Evolutionary conservation across 805 yeast species (phyloP), one percentile per base, ranked within the genome.

Genomic region (Kazachstania bromeliacearum): DNA sequence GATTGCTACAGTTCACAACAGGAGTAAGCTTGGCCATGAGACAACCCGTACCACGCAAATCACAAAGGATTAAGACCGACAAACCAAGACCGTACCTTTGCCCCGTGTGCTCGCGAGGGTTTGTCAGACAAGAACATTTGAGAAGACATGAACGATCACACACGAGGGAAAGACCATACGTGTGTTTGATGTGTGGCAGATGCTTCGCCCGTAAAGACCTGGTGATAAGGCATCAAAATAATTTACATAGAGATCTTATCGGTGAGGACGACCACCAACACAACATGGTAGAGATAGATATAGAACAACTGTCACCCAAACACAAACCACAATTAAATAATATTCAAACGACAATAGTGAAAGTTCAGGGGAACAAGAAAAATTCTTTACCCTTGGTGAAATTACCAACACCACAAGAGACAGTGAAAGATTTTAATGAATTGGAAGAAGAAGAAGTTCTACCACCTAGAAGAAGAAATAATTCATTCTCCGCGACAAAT

Each of bases 71-170:
- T 54, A 84, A 85, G 58, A 85, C 95, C 0, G 94, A 85, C 52
- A 87, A 87, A 55, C 97, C 97, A 10, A 68, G 97, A 40, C 97
- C 97, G 1, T 95, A 85, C 53, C 70, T 84, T 8, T 92, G 98
- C 57, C 60, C 80, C 2, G 80, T 85, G 4, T 92, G 98, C 57
- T 85, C 96, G 1, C 70, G 98, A 41, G 95, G 95, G 2, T 92
- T 92, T 70, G 98, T 96, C 2, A 71, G 98, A 37, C 68, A 85
- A 33, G 98, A 89, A 60, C 98, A 89, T 60, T 68, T 92, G 52
- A 87, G 84, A 59, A 77, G 98, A 39, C 98, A 89, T 55, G 94
- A 87, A 50, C 67, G 96, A 28, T 79, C 94, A 0, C 98, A 89
- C 57, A 89, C 98, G 7, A 85, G 88, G 57, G 96, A 88, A 60